Percentiles rank a stretch among this genome's conserved stretches.
Conservation (phyloP, 306 rosid species). For the Ziziphus jujuba region DNA sequence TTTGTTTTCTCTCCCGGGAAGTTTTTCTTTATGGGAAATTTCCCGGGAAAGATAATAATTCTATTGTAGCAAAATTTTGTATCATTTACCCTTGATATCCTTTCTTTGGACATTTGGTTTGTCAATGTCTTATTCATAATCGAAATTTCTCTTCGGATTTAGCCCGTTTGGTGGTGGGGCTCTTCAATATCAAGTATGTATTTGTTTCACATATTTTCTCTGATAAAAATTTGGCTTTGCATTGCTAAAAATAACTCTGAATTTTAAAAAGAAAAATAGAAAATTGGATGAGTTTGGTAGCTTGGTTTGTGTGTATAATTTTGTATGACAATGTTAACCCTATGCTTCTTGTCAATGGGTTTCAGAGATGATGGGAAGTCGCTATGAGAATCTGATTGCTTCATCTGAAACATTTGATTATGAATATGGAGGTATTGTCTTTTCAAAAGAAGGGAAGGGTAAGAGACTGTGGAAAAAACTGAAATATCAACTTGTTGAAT, state of each 20-base stretch:
- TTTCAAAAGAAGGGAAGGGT: slow-evolving; percentile 31
- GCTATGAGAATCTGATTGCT: slow-evolving; percentile 18
- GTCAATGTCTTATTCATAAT: too few species aligned
- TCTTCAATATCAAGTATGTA: too few species aligned
- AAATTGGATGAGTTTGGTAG: too few species aligned
- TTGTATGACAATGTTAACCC: background rate
- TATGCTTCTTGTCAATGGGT: background rate
- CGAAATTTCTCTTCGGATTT: too few species aligned
- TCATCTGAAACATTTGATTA: slow-evolving; percentile 15
- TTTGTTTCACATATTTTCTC: too few species aligned
- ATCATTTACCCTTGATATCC: background rate
- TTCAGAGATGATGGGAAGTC: slow-evolving; percentile 35
- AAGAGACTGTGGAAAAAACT: slow-evolving; percentile 36
- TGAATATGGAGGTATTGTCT: slow-evolving; percentile 23
- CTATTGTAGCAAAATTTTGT: background rate
- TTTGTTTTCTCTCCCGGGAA: background rate
- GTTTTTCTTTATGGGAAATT: background rate
- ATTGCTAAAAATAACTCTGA: too few species aligned
- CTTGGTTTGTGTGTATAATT: too few species aligned
- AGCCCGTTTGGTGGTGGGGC: too few species aligned
- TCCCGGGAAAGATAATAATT: background rate
- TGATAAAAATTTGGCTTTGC: too few species aligned
- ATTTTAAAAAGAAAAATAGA: too few species aligned
- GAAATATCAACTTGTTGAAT: slow-evolving; percentile 54
- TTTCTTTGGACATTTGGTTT: background rate